Percentiles rank a stretch among this genome's conserved stretches.
These are phyloP conservation scores for Claviceps paspali DNA, from an alignment of 2,329 filamentous ascomycete species.

Conservation along the genomic window DNA sequence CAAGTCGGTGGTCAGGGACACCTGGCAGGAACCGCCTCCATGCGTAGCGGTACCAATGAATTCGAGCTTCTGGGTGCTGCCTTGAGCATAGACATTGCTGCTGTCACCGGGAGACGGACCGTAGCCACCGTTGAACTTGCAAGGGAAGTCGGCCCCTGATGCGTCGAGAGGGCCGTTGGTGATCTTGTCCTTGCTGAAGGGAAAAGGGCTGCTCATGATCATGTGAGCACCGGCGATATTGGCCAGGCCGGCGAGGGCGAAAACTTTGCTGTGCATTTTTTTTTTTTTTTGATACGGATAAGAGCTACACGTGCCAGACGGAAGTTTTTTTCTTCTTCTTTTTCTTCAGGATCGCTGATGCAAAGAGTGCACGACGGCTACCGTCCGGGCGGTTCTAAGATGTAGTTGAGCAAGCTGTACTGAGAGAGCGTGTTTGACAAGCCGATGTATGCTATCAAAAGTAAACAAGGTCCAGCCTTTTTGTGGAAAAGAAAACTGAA, in stretches of 20 bases:
- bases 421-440: too few species aligned
- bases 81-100: conserved; percentile 41
- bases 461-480: conserved; percentile 23
- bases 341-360: not conserved
- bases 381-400: too few species aligned
- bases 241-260: conserved; percentile 40
- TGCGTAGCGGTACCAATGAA: conserved; percentile 66
- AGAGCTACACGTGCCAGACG: conserved; percentile 20
- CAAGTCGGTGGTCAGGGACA: conserved; percentile 69
- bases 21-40: conserved; percentile 83
- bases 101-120: conserved; percentile 23
- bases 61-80: conserved; percentile 30
- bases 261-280: conserved; percentile 35
- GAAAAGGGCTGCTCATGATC: conserved; percentile 51
- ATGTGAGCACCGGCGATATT: conserved; percentile 58
- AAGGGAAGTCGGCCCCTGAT: conserved; percentile 60
- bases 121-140: conserved; percentile 45
- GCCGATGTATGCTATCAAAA: too few species aligned
- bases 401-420: not conserved
- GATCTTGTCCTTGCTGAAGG: conserved; percentile 31
- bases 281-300: not conserved
- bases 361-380: too few species aligned
- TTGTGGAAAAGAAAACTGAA: conserved; percentile 11
- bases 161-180: conserved; percentile 49
- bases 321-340: too few species aligned